A percentile compares a stretch with the other conserved stretches of the same genome.
Conservation (phyloP, 2,329 filamentous ascomycete species). For the Penicillium sp. region DNA sequence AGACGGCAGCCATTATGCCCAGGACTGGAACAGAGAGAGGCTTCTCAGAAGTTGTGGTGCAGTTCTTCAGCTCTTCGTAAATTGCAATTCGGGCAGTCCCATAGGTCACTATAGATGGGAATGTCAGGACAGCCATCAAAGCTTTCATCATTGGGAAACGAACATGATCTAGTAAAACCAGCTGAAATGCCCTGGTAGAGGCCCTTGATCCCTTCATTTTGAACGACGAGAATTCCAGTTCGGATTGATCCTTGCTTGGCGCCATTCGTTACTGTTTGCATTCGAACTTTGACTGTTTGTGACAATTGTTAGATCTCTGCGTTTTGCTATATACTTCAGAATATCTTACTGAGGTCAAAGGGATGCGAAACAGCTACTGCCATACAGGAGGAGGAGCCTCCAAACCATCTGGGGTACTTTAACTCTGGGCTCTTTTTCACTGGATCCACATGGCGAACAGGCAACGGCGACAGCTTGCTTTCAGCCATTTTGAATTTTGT, state of each 20-base stretch:
- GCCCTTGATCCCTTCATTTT: slow-evolving; percentile 13
- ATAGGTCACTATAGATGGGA: slow-evolving; percentile 20
- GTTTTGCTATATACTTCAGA: not conserved
- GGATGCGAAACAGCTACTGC: slow-evolving; percentile 26
- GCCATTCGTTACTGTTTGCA: slow-evolving; percentile 19
- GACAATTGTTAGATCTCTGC: not conserved
- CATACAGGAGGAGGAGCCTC: slow-evolving; percentile 28
- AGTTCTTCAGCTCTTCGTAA: slow-evolving; percentile 23
- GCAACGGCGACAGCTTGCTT: not conserved
- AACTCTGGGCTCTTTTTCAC: not conserved
- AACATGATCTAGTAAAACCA: slow-evolving; percentile 22
- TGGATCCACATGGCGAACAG: not conserved
- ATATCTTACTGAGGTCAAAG: slow-evolving; percentile 21
- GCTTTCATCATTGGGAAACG: not conserved
- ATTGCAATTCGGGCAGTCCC: slow-evolving; percentile 24
- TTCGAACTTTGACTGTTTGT: slow-evolving; percentile 22
- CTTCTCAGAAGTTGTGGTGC: slow-evolving; percentile 5
- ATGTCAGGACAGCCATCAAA: not conserved
- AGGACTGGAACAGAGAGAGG: slow-evolving; percentile 10
- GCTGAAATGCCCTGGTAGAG: slow-evolving; percentile 24
- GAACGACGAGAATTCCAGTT: slow-evolving; percentile 18
- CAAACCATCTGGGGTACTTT: slow-evolving; percentile 19
- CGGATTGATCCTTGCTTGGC: slow-evolving; percentile 11
- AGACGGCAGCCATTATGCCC: slow-evolving; percentile 15
- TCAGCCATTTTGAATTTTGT: not conserved